These are phyloP conservation scores for Coniochaeta hoffmannii DNA, from an alignment of 2,329 filamentous ascomycete genomes.

Conservation along the genomic window DNA sequence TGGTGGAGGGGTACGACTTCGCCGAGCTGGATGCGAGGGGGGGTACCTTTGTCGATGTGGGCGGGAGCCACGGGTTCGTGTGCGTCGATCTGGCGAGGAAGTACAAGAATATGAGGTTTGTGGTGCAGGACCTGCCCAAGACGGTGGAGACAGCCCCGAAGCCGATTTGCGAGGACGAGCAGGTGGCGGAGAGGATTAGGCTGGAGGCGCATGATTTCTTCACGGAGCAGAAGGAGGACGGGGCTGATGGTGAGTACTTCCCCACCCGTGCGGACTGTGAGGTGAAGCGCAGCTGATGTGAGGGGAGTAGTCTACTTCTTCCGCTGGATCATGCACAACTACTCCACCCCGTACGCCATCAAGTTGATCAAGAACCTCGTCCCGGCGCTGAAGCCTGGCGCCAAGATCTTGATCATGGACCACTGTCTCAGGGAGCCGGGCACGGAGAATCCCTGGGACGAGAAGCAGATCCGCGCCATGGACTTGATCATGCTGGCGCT, in stretches of 20 bases:
- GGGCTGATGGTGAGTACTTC: slow-evolving; percentile 37
- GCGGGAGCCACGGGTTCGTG: slow-evolving; percentile 52
- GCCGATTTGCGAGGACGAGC: slow-evolving; percentile 29
- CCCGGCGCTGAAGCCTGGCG: slow-evolving; percentile 47
- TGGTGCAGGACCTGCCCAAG: slow-evolving; percentile 47
- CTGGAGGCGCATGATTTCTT: slow-evolving; percentile 51
- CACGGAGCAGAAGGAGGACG: slow-evolving; percentile 42
- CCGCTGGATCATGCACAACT: slow-evolving; percentile 56
- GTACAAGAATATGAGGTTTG: slow-evolving; percentile 43
- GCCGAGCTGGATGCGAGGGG: slow-evolving; percentile 31
- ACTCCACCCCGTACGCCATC: slow-evolving; percentile 44
- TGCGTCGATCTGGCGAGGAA: slow-evolving; percentile 43
- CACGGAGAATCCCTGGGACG: slow-evolving; percentile 24
- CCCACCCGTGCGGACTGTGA: not conserved
- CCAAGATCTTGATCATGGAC: slow-evolving; percentile 36
- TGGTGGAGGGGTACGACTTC: slow-evolving; percentile 49
- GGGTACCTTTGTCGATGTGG: slow-evolving; percentile 50
- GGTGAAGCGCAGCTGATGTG: too few species aligned
- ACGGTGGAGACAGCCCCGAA: slow-evolving; percentile 39
- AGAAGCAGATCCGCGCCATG: slow-evolving; percentile 30
- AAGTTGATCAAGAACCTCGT: slow-evolving; percentile 42
- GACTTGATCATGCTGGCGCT: slow-evolving; percentile 35
- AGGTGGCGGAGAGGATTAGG: slow-evolving; percentile 30
- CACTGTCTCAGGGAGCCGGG: slow-evolving; percentile 27
- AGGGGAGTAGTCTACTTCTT: slow-evolving; percentile 42